These are phyloP conservation scores for Thalassiosira livingstoniorum DNA, from an alignment of 352 stramenopile species.

Conservation along the genomic window DNA sequence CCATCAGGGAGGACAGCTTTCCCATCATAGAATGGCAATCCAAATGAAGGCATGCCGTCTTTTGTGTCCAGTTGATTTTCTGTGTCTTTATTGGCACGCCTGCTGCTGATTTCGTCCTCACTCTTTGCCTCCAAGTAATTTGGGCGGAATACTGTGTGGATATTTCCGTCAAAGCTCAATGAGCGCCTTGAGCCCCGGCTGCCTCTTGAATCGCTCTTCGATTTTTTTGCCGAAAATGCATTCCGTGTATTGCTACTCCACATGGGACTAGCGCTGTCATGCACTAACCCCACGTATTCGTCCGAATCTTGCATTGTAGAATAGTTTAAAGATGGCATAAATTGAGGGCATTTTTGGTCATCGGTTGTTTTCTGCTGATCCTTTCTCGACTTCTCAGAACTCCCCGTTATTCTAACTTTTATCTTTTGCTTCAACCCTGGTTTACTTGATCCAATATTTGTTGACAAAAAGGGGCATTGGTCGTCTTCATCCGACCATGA, in stretches of 20 bases:
- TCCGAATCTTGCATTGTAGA: conserved; percentile 40
- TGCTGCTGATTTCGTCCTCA: background rate
- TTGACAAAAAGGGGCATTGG: conserved; percentile 24
- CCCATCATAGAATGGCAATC: background rate
- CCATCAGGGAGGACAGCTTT: background rate
- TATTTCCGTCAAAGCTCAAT: background rate
- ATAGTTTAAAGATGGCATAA: conserved; percentile 47
- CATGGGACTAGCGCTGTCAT: background rate
- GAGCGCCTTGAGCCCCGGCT: background rate
- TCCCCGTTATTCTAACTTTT: background rate
- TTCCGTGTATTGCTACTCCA: background rate
- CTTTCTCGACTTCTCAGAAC: background rate
- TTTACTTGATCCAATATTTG: background rate
- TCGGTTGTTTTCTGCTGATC: background rate
- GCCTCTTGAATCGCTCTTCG: background rate
- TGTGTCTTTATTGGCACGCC: background rate
- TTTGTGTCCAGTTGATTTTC: background rate
- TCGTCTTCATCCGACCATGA: conserved; percentile 23
- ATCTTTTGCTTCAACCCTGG: conserved; percentile 14
- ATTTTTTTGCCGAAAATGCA: background rate
- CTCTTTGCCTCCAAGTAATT: background rate
- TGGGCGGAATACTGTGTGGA: background rate
- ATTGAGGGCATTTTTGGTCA: conserved; percentile 40
- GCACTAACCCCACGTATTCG: conserved; percentile 16
- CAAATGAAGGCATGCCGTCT: background rate